Evolutionary conservation across 169 alveolate genomes (phyloP).

Genomic region (Eimeria falciformis): DNA sequence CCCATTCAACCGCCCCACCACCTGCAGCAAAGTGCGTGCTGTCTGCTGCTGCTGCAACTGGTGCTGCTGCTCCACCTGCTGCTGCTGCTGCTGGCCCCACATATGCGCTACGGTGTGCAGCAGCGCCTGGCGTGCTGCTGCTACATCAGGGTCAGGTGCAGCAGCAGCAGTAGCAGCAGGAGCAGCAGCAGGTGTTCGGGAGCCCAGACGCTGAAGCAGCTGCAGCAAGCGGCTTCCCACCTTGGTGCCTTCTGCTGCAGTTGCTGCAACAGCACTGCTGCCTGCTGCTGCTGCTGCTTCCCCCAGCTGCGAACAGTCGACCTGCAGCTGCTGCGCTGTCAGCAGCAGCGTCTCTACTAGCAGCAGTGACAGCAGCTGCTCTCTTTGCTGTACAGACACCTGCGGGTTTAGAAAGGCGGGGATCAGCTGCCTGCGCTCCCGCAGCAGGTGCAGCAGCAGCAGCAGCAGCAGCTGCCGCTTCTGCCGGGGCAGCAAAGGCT

Average conservation of each 20-base stretch:
- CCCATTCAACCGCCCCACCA: conserved; percentile 19
- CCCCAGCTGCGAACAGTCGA: background rate
- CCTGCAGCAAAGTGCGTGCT: conserved; percentile 51
- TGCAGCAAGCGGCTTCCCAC: conserved; percentile 46
- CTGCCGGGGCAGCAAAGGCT: conserved; percentile 68
- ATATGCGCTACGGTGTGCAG: conserved; percentile 7
- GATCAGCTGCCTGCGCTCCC: conserved; percentile 36
- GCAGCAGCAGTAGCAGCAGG: conserved; percentile 27
- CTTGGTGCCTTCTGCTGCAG: conserved; percentile 57
- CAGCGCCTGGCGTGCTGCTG: conserved; percentile 47
- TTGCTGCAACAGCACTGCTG: conserved; percentile 44
- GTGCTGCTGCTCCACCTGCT: conserved; percentile 14
- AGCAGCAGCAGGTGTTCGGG: conserved; percentile 20
- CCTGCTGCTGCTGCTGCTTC: conserved; percentile 4
- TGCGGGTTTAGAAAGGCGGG: conserved; percentile 47
- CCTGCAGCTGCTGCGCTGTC: conserved; percentile 47
- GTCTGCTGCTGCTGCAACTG: conserved; percentile 58
- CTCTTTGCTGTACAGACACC: conserved; percentile 10
- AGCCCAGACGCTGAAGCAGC: conserved; percentile 53
- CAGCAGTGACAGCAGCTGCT: conserved; percentile 10
- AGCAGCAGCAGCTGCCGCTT: conserved; percentile 59
- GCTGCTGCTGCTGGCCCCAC: conserved; percentile 53
- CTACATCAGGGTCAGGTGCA: background rate
- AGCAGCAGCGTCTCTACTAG: conserved; percentile 46
- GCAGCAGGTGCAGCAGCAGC: conserved; percentile 38